Evolutionary conservation across 208 protist species (phyloP), one percentile per base, ranked within the genome.

Genomic region (Trypanosoma cruzi): DNA sequence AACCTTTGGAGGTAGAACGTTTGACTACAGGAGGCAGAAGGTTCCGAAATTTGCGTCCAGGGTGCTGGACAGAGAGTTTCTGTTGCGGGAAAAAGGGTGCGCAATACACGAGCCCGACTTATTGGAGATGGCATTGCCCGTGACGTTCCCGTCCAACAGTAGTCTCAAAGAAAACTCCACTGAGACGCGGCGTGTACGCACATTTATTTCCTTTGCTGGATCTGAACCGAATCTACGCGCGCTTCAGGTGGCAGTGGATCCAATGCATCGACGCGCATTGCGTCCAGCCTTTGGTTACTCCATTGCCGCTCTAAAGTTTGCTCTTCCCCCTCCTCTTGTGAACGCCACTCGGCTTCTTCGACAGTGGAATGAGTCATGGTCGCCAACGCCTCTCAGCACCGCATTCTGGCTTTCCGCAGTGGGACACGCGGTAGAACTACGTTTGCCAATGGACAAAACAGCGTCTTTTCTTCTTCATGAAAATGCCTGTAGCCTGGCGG

Each of bases 371-470:
- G 29, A 59, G 5, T 16, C 20, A 52, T 57, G 65, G 42, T 56
- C 42, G 29, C 16, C 32, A 22, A n/a, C 14, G 28, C 46, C 53
- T 13, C 50, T 71, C 29, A 73, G 76, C 14, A 74, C 71, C 28
- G 73, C 79, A 7, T 94, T 94, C 58, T 91, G 84, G 85, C 67
- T 91, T 0, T 94, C 88, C 2, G 71, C 78, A 4, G 63, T 91
- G 4, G 79, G 68, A 2, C 88, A 94, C 64, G 55, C 46, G 8
- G 71, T 76, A 16, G 68, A 50, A 40, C 37, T 28, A 69, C 48
- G 48, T n/a, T 16, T 67, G 24, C 11, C 62, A 54, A 36, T 54
- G 31, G 40, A 14, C 7, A 50, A 61, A 7, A 48, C 64, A 0
- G 40, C 34, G 16, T 22, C 26, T 0, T 36, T 59, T 36, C 62